Evolutionary conservation across 768 basidiomycete species (phyloP), one percentile per base, ranked within the genome.

Genomic region (Pleurotus djamor): DNA sequence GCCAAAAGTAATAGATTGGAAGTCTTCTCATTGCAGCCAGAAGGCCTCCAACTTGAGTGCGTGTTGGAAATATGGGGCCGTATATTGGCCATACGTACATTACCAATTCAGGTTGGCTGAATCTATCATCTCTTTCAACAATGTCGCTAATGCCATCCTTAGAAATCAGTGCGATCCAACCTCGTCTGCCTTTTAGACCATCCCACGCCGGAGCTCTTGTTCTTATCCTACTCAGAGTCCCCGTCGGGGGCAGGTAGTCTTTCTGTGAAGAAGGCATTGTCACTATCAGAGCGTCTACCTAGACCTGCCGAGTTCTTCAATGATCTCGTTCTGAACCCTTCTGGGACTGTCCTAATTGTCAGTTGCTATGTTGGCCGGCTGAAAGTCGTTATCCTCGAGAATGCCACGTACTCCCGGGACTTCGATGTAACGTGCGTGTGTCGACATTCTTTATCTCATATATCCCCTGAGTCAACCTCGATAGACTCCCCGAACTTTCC

Each of bases 131-230:
- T 48, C 45, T 43, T 13, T 52, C 47, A 52, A 35, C 17, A 41
- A 43, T 50, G 55, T 60, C 52, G n/a, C 58, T 61, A 41, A 58
- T 50, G 21, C 28, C 43, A 60, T 56, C 64, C 60, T 62, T 65
- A 65, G 73, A 75, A 73, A 58, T 74, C 74, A 45, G 61, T 65
- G 37, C 75, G 72, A 63, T 78, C 78, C 33, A 85, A 85, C 66
- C 65, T 93, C 12, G 68, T 91, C 17, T 78, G 91, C 35, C 78
- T 93, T 67, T 81, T 88, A 0, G 89, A 89, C 60, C 90, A 92
- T 64, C 91, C 91, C 1, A 83, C 89, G 36, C 88, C 91, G 7
- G 84, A 86, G 60, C 77, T 93, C 10, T 70, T 92, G 37, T 77
- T 92, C 62, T 74, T 94, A 43, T 68, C 74, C 3, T 89, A 86